phyloP scores from a whole-genome alignment of 73 alveolate genomes.

The Uronychia binucleata region DNA sequence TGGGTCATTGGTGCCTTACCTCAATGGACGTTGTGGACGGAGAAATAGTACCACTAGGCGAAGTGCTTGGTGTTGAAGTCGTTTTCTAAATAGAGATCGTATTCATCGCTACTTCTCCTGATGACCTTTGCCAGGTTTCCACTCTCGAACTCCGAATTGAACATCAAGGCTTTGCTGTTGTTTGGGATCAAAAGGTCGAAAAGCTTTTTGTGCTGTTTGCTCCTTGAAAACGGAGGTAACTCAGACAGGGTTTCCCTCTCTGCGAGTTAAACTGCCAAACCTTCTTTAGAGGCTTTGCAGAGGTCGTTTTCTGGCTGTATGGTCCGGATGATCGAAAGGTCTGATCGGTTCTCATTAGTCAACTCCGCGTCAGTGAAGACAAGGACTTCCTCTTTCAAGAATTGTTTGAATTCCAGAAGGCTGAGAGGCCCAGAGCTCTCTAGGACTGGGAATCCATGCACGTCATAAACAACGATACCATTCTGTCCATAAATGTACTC shows the following conservation, averaged over 20 bases:
- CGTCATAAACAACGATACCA: neutral
- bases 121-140: constrained; percentile 96
- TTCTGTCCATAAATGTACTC: neutral
- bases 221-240: neutral
- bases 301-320: neutral
- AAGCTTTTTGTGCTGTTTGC: neutral
- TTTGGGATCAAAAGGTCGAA: neutral
- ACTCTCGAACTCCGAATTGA: constrained; percentile 98
- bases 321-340: neutral
- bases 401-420: neutral
- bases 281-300: neutral
- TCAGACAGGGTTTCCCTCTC: neutral
- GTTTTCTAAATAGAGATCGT: constrained; percentile 93
- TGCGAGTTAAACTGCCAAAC: neutral
- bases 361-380: neutral
- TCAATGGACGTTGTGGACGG: constrained; percentile 89
- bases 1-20: neutral
- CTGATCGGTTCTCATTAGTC: neutral
- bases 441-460: neutral
- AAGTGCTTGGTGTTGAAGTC: constrained; percentile 80
- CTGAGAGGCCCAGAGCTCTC: neutral
- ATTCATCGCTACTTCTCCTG: constrained; percentile 84
- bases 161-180: constrained; percentile 87
- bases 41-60: constrained; percentile 98
- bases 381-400: neutral